A percentile compares a stretch with the other conserved stretches of the same genome.
Conservation (phyloP, 2,329 filamentous ascomycete species). For the Drechslerella coelobrocha region DNA sequence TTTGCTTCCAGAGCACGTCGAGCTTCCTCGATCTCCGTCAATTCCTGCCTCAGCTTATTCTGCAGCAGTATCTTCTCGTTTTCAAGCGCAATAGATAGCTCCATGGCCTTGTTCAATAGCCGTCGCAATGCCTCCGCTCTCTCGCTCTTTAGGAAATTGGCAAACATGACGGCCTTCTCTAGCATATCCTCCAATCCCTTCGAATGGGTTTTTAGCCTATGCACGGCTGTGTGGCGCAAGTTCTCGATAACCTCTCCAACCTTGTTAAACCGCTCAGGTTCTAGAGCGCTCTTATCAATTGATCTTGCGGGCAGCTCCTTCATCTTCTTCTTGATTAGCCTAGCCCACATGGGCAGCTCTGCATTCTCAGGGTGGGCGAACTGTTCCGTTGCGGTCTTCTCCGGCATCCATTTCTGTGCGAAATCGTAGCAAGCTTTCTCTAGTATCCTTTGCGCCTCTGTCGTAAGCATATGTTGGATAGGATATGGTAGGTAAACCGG, state of each 20-base stretch:
- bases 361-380: conserved; percentile 1
- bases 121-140: background rate
- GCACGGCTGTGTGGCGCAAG: conserved; percentile 22
- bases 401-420: background rate
- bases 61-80: conserved; percentile 5
- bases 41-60: conserved; percentile 9
- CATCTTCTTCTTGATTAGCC: background rate
- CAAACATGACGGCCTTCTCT: background rate
- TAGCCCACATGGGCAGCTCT: conserved; percentile 7
- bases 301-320: background rate
- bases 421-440: background rate
- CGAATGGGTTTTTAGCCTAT: conserved; percentile 2
- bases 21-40: conserved; percentile 16
- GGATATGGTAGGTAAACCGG: conserved; percentile 7
- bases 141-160: conserved; percentile 17
- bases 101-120: conserved; percentile 9
- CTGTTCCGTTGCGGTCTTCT: background rate
- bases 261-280: background rate
- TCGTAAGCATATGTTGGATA: background rate
- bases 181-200: conserved; percentile 14
- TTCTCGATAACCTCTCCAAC: background rate
- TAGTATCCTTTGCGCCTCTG: background rate
- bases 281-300: background rate
- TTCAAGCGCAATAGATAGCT: conserved; percentile 3
- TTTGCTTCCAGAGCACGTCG: background rate